phyloP scores from a whole-genome alignment of 306 rosid genomes.

The Vigna unguiculata region DNA sequence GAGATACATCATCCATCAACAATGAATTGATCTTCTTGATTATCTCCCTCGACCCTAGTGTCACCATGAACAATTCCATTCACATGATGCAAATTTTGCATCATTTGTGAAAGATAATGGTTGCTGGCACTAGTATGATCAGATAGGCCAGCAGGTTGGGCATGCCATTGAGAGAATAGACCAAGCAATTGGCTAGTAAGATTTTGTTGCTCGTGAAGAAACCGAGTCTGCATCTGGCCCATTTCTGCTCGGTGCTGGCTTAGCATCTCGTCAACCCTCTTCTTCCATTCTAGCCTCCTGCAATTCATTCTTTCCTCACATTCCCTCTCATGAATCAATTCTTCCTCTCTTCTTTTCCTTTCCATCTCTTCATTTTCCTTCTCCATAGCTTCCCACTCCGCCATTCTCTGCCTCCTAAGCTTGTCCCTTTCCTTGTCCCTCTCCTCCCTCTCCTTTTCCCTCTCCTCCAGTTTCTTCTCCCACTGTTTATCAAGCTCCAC shows the following conservation, averaged over 20 bases:
- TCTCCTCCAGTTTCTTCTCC: conserved; percentile 74
- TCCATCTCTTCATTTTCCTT: conserved; percentile 81
- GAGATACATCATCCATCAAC: conserved; percentile 70
- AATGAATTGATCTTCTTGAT: conserved; percentile 93
- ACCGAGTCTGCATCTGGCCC: conserved; percentile 87
- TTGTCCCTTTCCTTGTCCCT: conserved; percentile 66
- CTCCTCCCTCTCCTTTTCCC: conserved; percentile 68
- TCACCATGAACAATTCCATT: conserved; percentile 82
- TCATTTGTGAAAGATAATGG: conserved; percentile 94
- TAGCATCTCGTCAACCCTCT: conserved; percentile 80
- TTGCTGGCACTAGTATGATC: conserved; percentile 89
- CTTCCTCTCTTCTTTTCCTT: conserved; percentile 84
- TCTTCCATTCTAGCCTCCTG: conserved; percentile 84
- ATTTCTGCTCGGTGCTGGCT: conserved; percentile 84
- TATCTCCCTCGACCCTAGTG: conserved; percentile 89
- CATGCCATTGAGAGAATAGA: conserved; percentile 89
- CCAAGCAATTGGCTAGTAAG: conserved; percentile 83
- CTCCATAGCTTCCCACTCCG: conserved; percentile 81
- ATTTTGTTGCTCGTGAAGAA: conserved; percentile 90
- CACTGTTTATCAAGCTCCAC: conserved; percentile 69
- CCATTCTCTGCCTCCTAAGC: conserved; percentile 69
- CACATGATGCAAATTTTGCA: conserved; percentile 96
- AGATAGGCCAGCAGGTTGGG: conserved; percentile 83
- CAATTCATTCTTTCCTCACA: conserved; percentile 85
- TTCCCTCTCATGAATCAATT: conserved; percentile 67